phyloP scores from a whole-genome alignment of 208 protist species.

The Leishmania gerbilli region DNA sequence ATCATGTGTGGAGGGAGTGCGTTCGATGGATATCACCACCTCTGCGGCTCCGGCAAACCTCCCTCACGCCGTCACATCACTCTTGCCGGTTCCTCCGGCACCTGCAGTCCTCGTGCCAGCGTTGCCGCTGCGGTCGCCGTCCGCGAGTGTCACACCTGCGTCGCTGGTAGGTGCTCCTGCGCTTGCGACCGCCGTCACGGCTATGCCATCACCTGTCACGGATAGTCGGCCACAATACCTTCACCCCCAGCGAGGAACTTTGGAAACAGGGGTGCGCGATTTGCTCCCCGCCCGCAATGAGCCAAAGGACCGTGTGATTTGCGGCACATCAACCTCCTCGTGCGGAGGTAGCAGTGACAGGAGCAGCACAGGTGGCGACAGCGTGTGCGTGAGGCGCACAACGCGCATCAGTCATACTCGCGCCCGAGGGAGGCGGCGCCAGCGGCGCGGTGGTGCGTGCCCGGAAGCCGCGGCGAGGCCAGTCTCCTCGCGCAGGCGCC shows the following conservation, averaged over 20 bases:
- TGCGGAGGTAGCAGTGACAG: background rate
- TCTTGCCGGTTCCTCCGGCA: background rate
- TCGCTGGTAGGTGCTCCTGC: background rate
- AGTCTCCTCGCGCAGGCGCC: background rate
- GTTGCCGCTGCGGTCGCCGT: background rate
- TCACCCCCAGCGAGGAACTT: background rate
- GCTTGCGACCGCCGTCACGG: background rate
- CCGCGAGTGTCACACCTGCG: background rate
- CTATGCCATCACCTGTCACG: background rate
- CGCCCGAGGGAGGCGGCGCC: background rate
- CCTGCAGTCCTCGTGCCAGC: background rate
- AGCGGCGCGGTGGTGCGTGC: background rate
- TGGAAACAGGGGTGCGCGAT: background rate
- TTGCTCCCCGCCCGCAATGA: slow-evolving; percentile 2
- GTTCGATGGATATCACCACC: background rate
- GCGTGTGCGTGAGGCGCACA: slow-evolving; percentile 8
- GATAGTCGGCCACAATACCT: background rate
- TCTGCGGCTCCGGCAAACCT: no score
- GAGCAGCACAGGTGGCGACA: background rate
- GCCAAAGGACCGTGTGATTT: background rate
- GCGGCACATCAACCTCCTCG: background rate
- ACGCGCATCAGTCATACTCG: background rate
- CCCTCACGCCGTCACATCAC: background rate
- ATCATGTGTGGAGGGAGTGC: background rate
- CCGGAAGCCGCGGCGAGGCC: background rate